Conservation (phyloP, 148 eudicot species). For the Drosera capensis region DNA sequence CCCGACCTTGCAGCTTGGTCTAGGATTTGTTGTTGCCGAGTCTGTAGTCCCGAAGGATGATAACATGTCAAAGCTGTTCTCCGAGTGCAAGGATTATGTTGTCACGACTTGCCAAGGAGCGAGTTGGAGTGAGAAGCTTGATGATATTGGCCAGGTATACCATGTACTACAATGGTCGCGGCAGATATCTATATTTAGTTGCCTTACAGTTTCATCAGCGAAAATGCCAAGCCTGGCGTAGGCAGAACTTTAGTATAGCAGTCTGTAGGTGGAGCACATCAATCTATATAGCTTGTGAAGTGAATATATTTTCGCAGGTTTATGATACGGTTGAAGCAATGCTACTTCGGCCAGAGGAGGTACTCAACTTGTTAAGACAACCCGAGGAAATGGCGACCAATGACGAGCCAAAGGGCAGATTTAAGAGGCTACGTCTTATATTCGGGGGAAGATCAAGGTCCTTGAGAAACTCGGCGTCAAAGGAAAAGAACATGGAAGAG, state of each 20-base stretch:
- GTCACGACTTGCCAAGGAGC: conserved; percentile 48
- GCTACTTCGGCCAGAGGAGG: conserved; percentile 47
- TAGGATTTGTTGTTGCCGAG: conserved; percentile 76
- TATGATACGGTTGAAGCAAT: conserved; percentile 79
- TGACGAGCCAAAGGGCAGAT: conserved; percentile 48
- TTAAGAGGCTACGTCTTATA: conserved; percentile 44
- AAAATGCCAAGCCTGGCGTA: not conserved
- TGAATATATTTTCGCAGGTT: conserved; percentile 32
- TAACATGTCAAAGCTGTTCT: conserved; percentile 44
- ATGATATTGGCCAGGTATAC: conserved; percentile 82
- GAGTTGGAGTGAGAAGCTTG: conserved; percentile 55
- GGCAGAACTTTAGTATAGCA: not conserved
- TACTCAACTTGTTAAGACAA: conserved; percentile 33
- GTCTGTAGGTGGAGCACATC: not conserved
- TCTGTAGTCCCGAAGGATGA: conserved; percentile 36
- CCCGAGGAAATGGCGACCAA: conserved; percentile 33
- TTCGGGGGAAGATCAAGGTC: conserved; percentile 46
- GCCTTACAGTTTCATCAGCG: not conserved
- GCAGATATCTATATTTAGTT: not conserved
- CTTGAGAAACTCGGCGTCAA: conserved; percentile 19
- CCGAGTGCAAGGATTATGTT: conserved; percentile 74
- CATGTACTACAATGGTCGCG: not conserved
- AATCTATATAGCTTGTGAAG: not conserved
- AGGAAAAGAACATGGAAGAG: conserved; percentile 27
- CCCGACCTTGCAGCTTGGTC: conserved; percentile 49